Evolutionary conservation across 345 rosid species (phyloP), one percentile per base, ranked within the genome.

Genomic region (Rhizophora apiculata): DNA sequence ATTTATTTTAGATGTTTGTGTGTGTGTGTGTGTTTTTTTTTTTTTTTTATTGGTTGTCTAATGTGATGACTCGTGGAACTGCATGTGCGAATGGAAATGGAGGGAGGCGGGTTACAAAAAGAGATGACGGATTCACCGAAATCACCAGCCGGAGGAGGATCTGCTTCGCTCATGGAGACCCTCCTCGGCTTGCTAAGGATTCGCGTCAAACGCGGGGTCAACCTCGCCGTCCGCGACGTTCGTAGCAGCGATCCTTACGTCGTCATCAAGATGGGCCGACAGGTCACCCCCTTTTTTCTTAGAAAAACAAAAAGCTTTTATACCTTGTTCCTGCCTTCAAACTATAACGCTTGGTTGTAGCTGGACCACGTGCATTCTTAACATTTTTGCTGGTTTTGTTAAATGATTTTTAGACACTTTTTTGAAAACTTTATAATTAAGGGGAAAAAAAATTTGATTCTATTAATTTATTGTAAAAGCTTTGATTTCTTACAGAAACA

Each of bases 221-320:
- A 89, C 66, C 97, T 94, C 63, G 98, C 98, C 29, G 78, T 94
- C 49, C 87, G 98, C 69, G 98, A 94, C 65, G 74, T 84, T 73
- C 43, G 68, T 0, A 87, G 87, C 86, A 92, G 98, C 53, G 98
- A 94, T 76, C 98, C 97, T 64, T 94, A 92, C 48, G 80, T 86
- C 20, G 79, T 91, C 20, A 65, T 89, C 82, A 74, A 68, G 32
- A 80, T 83, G 76, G 97, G 93, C 19, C 80, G 70, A 68, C 98
- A 94, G 91, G 98, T 89, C 24, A 27, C 8, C 53, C 22, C 19
- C 31, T 49, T 1, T 24, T 8, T 32, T 57, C 37, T 6, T 48
- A 24, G 24, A 24, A 24, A 24, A 24, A 24, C 24, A 24, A 24
- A 24, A 24, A 24, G 24, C 24, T 24, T 24, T 24, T 1, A 24